Evolutionary conservation across 2,329 filamentous ascomycete species (phyloP).

Genomic region (Apiospora rasikravindrae): DNA sequence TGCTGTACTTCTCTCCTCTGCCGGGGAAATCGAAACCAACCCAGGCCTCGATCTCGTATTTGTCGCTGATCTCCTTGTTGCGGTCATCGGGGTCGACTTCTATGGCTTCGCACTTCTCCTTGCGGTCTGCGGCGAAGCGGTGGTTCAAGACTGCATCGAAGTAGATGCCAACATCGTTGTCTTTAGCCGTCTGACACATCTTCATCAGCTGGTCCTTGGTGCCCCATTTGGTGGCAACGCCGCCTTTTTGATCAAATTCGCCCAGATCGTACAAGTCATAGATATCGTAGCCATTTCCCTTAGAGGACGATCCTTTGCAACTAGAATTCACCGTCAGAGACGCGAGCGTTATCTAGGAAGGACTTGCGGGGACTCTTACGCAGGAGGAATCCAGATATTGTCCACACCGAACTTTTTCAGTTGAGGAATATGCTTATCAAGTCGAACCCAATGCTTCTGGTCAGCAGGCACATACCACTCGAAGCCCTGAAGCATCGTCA

Average conservation of each 20-base stretch:
- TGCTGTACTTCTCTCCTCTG: slow-evolving; percentile 62
- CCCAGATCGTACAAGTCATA: slow-evolving; percentile 75
- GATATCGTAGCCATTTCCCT: slow-evolving; percentile 72
- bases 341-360: background rate
- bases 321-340: slow-evolving; percentile 19
- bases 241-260: slow-evolving; percentile 74
- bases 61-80: slow-evolving; percentile 56
- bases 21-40: slow-evolving; percentile 69
- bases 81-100: slow-evolving; percentile 59
- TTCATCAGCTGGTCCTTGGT: slow-evolving; percentile 62
- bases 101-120: slow-evolving; percentile 61
- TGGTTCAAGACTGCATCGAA: slow-evolving; percentile 78
- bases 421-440: slow-evolving; percentile 54
- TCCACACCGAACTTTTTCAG: slow-evolving; percentile 65
- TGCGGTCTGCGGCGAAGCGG: slow-evolving; percentile 70
- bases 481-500: slow-evolving; percentile 62
- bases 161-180: slow-evolving; percentile 60
- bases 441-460: slow-evolving; percentile 63
- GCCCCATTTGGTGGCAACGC: slow-evolving; percentile 70
- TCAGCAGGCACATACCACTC: slow-evolving; percentile 73
- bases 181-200: slow-evolving; percentile 56
- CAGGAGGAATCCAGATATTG: slow-evolving; percentile 71
- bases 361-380: slow-evolving; percentile 63
- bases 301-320: slow-evolving; percentile 65
- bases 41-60: slow-evolving; percentile 71